A percentile compares a stretch with the other conserved stretches of the same genome.
Conservation (phyloP, 768 basidiomycete species). For the Tylopilus intermedius region DNA sequence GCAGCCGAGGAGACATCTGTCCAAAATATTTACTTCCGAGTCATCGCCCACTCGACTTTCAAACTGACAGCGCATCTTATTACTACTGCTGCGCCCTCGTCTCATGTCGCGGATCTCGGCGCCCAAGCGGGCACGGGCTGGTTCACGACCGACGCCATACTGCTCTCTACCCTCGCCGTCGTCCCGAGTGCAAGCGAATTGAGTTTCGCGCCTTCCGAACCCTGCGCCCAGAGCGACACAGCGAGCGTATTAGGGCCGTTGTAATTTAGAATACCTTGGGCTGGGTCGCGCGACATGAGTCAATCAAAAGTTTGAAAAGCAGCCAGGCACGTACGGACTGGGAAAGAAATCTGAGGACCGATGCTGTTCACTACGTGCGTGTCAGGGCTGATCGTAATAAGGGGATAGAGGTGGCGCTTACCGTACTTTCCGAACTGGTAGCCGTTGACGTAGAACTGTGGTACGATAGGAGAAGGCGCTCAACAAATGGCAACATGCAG, state of each 20-base stretch:
- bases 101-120: conserved; percentile 15
- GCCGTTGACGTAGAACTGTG: conserved; percentile 25
- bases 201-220: conserved; percentile 38
- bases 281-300: conserved; percentile 22
- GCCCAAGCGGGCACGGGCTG: conserved; percentile 28
- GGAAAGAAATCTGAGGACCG: conserved; percentile 23
- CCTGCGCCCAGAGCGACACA: conserved; percentile 45
- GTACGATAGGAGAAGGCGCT: background rate
- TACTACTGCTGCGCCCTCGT: background rate
- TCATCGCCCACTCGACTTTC: too few species aligned
- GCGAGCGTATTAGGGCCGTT: conserved; percentile 44
- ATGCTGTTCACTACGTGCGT: conserved; percentile 20
- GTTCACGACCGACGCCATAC: conserved; percentile 22
- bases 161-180: conserved; percentile 29
- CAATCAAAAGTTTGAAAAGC: background rate
- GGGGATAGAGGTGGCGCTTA: background rate
- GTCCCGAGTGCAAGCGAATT: conserved; percentile 35
- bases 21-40: too few species aligned
- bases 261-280: conserved; percentile 49
- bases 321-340: conserved; percentile 20
- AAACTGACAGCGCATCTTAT: background rate
- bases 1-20: too few species aligned
- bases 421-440: conserved; percentile 27
- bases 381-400: background rate
- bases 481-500: background rate